Evolutionary conservation across 768 basidiomycete species (phyloP), one percentile per base, ranked within the genome.

Genomic region (Xerocomellus dryophilus): DNA sequence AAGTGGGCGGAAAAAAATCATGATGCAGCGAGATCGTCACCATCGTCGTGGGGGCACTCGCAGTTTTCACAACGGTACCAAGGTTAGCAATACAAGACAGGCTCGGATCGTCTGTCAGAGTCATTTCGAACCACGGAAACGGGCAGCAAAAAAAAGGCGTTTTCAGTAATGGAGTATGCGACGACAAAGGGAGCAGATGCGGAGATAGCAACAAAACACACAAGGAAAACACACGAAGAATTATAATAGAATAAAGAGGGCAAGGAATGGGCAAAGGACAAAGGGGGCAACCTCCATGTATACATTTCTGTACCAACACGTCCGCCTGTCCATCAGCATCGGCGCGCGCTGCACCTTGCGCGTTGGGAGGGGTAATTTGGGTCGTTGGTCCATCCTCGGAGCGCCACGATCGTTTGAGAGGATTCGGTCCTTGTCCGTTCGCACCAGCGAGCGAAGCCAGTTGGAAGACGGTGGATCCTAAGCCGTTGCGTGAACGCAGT

Each of bases 361-460:
- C 18, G 39, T 18, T 8, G 14, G 40, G n/a, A 41, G 14, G 14
- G 1, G n/a, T 34, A 20, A 6, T 11, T 66, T 50, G 66, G 5
- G 56, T 57, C n/a, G 46, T 51, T 2, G 58, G 63, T 2, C 61
- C 61, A 12, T 71, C 50, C 25, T 62, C 59, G 2, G 64, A 70
- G 25, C 40, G 34, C 70, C 68, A 64, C 12, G 67, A 39, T 20
- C 68, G 68, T 44, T 69, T 69, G 21, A 48, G 63, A 7, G 59
- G 62, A 36, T 63, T 65, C 0, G 43, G 38, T 14, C 49, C 48
- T 4, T 59, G 66, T 12, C 59, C 60, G 17, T 65, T 67, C 8
- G 65, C 60, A 40, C 66, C 66, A 38, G 61, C 54, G 2, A 71
- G 65, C 3, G 67, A 69, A 10, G 68, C 67, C 68, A 66, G 12